Conservation (phyloP, 1,139 yeast species). For the Pichia sorboxylosa region DNA sequence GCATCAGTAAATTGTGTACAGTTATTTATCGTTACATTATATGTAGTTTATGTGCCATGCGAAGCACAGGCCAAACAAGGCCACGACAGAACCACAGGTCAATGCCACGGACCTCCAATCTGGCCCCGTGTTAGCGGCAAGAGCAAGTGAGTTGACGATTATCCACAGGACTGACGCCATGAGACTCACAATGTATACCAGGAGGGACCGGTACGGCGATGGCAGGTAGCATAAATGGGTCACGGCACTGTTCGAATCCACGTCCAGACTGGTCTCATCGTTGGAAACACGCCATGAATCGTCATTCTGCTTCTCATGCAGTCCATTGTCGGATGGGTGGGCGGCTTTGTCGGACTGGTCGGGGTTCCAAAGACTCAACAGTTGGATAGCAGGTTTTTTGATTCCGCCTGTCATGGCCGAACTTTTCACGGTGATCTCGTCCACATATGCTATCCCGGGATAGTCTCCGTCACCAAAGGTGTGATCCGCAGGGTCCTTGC, state of each 20-base stretch:
- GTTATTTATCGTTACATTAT: too few relatives aligned
- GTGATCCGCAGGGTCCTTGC: conserved; percentile 6
- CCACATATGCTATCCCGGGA: conserved; percentile 30
- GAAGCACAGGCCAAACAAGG: too few relatives aligned
- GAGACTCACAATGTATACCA: conserved; percentile 26
- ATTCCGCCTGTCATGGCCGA: conserved; percentile 93
- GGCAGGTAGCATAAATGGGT: conserved; percentile 66
- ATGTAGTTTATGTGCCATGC: too few relatives aligned
- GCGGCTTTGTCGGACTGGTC: conserved; percentile 6
- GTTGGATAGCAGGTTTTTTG: conserved; percentile 70
- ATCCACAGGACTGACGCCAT: conserved; percentile 13
- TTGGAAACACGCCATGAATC: conserved; percentile 7
- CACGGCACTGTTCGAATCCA: conserved; percentile 25
- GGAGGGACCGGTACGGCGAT: conserved; percentile 46
- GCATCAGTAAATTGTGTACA: too few relatives aligned
- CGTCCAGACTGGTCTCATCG: conserved; percentile 13
- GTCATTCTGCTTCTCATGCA: conserved; percentile 10
- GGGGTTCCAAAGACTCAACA: conserved; percentile 57
- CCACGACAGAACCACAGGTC: too few relatives aligned
- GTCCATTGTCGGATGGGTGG: too few relatives aligned
- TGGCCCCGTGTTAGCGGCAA: too few relatives aligned
- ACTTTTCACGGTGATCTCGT: conserved; percentile 80
- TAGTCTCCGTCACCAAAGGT: conserved; percentile 11
- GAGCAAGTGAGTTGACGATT: too few relatives aligned
- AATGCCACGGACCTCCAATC: too few relatives aligned